Conservation (phyloP, 192 early-diverging fungal species). For the Coemansia sp. region DNA sequence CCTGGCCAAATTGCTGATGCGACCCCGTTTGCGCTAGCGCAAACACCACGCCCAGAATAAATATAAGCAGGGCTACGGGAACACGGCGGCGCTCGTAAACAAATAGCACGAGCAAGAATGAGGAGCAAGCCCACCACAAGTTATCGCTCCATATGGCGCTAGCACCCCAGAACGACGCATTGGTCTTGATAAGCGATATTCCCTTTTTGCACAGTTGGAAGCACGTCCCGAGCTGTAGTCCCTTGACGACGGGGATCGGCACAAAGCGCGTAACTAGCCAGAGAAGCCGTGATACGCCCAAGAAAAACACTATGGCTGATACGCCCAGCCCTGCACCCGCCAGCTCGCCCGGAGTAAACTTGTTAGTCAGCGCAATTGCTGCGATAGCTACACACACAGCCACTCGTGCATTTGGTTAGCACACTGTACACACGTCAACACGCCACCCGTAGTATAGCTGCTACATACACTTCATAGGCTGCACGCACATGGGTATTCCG, state of each 20-base stretch:
- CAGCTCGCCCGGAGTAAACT: constrained; percentile 67
- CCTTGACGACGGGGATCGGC: constrained; percentile 71
- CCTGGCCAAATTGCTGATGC: constrained; percentile 43
- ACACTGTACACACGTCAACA: neutral
- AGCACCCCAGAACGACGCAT: constrained; percentile 56
- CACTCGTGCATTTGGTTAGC: neutral
- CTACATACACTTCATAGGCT: constrained; percentile 83
- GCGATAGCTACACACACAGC: constrained; percentile 60
- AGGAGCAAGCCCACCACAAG: constrained; percentile 65
- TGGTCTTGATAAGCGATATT: constrained; percentile 56
- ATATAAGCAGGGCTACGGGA: constrained; percentile 71
- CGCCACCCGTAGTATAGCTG: neutral
- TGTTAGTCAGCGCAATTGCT: constrained; percentile 71
- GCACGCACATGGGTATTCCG: constrained; percentile 84
- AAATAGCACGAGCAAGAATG: constrained; percentile 66
- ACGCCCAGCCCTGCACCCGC: constrained; percentile 71
- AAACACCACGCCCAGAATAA: constrained; percentile 66
- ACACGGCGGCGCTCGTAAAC: constrained; percentile 65
- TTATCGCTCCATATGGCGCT: constrained; percentile 69
- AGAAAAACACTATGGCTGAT: constrained; percentile 60
- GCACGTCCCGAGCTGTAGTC: constrained; percentile 76
- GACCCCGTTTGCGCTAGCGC: constrained; percentile 59
- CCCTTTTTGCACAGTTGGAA: constrained; percentile 70
- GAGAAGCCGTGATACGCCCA: constrained; percentile 71
- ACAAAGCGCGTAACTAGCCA: constrained; percentile 65